phyloP scores from a whole-genome alignment of 164 flowering plant genomes.

The Macadamia integrifolia region DNA sequence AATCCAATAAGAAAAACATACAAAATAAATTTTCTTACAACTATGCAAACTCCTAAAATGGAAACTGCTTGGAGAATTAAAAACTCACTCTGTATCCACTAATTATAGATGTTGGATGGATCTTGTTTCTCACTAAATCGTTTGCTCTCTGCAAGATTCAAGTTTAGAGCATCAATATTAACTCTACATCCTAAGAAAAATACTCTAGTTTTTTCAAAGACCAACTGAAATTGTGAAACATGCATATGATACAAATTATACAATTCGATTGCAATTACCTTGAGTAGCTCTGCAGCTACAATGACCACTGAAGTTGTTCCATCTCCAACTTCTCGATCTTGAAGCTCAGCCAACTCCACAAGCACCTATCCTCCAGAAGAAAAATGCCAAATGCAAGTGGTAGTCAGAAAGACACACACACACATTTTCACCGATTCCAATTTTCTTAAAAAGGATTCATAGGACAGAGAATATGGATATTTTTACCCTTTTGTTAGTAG shows the following conservation, averaged over 20 bases:
- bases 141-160: conserved; percentile 80
- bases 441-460: too few relatives aligned
- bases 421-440: too few relatives aligned
- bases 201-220: background rate
- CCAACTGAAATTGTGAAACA: background rate
- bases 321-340: conserved; percentile 98
- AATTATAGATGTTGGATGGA: conserved; percentile 95
- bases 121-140: conserved; percentile 90
- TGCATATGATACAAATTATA: background rate
- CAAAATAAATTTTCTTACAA: background rate
- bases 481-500: too few relatives aligned
- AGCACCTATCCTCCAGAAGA: conserved; percentile 50
- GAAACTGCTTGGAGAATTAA: background rate
- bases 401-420: background rate
- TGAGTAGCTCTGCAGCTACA: conserved; percentile 91
- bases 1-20: background rate
- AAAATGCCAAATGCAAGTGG: background rate
- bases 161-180: background rate
- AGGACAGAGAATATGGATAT: too few relatives aligned
- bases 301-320: conserved; percentile 99
- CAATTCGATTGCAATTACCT: conserved; percentile 40
- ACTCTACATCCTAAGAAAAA: background rate
- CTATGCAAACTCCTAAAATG: background rate
- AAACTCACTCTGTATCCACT: conserved; percentile 88
- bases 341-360: conserved; percentile 98